A percentile compares a stretch with the other conserved stretches of the same genome.
Evolutionary conservation across 371 early-diverging fungal genomes (phyloP).

Genomic region (Mortierella sp.): DNA sequence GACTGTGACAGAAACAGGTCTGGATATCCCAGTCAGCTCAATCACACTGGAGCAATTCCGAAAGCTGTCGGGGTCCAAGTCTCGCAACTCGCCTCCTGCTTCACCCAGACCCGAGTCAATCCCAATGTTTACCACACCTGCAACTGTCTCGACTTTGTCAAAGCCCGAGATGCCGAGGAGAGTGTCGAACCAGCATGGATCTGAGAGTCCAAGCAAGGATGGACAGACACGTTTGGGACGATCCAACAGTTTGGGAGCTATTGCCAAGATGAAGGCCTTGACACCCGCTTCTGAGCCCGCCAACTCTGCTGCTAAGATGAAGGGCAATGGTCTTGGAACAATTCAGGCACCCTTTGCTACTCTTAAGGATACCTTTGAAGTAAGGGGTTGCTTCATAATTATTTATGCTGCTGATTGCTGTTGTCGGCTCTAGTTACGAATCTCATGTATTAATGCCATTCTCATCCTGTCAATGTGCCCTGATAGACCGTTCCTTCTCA

Average conservation of each 20-base stretch:
- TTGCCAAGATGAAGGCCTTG: conserved; percentile 55
- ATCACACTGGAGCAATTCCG: conserved; percentile 85
- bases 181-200: conserved; percentile 18
- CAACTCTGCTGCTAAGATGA: conserved; percentile 60
- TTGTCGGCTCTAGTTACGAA: neutral
- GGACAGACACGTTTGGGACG: conserved; percentile 56
- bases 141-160: conserved; percentile 17
- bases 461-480: neutral
- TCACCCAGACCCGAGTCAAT: conserved; percentile 33
- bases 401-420: neutral
- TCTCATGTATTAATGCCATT: conserved; percentile 7
- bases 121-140: neutral
- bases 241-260: conserved; percentile 69
- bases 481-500: conserved; percentile 76
- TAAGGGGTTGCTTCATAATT: conserved; percentile 24
- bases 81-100: conserved; percentile 23
- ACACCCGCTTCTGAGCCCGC: conserved; percentile 44
- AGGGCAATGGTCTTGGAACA: conserved; percentile 79
- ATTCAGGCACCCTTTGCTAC: conserved; percentile 91
- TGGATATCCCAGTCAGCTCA: conserved; percentile 82
- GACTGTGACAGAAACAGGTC: conserved; percentile 90
- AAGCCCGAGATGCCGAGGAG: conserved; percentile 35
- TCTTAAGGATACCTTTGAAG: conserved; percentile 83
- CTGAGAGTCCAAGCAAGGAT: conserved; percentile 26
- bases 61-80: conserved; percentile 56